Base-by-base conservation (phyloP, 2,329 filamentous ascomycete genomes). In the Neopestalotiopsis sp. region DNA sequence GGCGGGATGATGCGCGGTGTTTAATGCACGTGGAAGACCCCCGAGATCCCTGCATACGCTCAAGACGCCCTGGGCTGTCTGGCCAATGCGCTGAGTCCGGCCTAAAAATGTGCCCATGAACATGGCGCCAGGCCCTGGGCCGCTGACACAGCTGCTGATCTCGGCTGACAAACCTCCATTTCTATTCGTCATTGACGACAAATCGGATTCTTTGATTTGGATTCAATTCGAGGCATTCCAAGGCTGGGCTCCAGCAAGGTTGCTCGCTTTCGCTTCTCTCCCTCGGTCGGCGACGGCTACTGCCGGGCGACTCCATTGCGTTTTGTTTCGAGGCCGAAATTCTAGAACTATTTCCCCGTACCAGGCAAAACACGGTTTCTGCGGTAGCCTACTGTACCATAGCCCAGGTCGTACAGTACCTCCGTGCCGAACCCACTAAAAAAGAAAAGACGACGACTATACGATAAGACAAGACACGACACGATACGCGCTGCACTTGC, bases 81-180 rank as follows among this genome's bases (percentile, higher is more conserved):
- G 63, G 63, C n/a, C 63, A 57, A 24, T 57, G 63, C 63, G 14
- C 40, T 65, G 24, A 28, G 34, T 17, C 17, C 32, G 32, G 32
- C 5, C 20, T 45, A 24, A 34, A 34, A 59, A 14, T n/a, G 14
- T 30, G 13, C 13, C 20, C 24, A 59, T 30, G 57, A 14, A 30
- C 17, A 10, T 7, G 32, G 34, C 5, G 34, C 34, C 34, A 38
- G 34, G 34, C 34, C 34, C 34, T 38, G 59, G 34, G 32, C 59
- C 59, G 59, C 59, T 66, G 63, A 66, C 63, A 66, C 42, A 66
- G 45, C 45, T 66, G 63, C 63, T 66, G 49, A 40, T 57, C 42
- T 57, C 63, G 49, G 63, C 63, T 66, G 63, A 66, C 63, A 66
- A 66, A 66, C 49, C 30, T 28, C 28, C 24, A 58, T 66, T 56